Evolutionary conservation across 1,284 basidiomycete species (phyloP).

Genomic region (Thecaphora frezii): DNA sequence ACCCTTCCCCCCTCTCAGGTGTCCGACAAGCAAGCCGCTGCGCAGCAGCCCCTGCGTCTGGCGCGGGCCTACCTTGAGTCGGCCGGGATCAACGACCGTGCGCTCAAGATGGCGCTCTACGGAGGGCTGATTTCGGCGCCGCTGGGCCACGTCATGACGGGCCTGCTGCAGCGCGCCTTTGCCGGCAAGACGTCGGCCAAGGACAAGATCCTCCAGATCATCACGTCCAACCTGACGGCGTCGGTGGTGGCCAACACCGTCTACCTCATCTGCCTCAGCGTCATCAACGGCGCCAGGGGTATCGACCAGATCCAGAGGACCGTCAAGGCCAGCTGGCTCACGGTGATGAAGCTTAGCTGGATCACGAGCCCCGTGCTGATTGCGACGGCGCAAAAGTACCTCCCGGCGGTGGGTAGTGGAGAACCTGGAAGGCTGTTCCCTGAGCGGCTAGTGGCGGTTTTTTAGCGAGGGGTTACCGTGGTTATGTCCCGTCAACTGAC

Average conservation of each 20-base stretch:
- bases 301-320: slow-evolving; percentile 70
- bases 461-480: too few species aligned
- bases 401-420: slow-evolving; percentile 65
- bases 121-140: slow-evolving; percentile 84
- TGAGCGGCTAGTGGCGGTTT: too few species aligned
- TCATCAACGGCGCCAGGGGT: slow-evolving; percentile 78
- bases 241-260: slow-evolving; percentile 73
- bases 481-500: too few species aligned
- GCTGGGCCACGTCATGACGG: slow-evolving; percentile 69
- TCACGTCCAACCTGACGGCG: slow-evolving; percentile 76
- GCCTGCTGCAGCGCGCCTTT: slow-evolving; percentile 73
- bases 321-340: slow-evolving; percentile 73
- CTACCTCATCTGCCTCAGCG: slow-evolving; percentile 75
- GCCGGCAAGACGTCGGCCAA: slow-evolving; percentile 71
- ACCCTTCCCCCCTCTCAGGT: slow-evolving; percentile 8
- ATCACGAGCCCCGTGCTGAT: slow-evolving; percentile 72
- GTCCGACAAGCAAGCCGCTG: slow-evolving; percentile 27
- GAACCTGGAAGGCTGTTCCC: too few species aligned
- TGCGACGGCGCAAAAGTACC: slow-evolving; percentile 72
- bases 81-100: slow-evolving; percentile 58
- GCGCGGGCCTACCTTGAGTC: slow-evolving; percentile 26
- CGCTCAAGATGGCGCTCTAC: slow-evolving; percentile 79
- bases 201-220: slow-evolving; percentile 69
- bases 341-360: slow-evolving; percentile 75
- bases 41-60: slow-evolving; percentile 21